phyloP scores from a whole-genome alignment of 2,329 filamentous ascomycete species.

The Alternaria dauci region DNA sequence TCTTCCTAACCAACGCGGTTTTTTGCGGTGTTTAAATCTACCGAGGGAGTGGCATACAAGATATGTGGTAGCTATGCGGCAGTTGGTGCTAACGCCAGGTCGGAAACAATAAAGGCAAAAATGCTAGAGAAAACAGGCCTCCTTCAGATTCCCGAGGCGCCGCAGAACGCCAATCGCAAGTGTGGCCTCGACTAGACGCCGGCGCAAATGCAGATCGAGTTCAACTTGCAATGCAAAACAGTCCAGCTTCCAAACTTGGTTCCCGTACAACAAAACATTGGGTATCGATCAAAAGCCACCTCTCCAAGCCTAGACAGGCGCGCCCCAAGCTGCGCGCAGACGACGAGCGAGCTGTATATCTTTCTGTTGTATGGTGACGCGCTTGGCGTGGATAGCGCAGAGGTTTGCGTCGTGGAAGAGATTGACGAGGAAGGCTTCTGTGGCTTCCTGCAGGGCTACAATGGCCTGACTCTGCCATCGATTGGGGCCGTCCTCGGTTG shows the following conservation, averaged over 20 bases:
- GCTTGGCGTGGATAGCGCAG: constrained; percentile 98
- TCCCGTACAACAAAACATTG: constrained; percentile 10
- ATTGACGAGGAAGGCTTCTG: constrained; percentile 97
- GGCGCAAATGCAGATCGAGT: not conserved
- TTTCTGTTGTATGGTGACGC: constrained; percentile 97
- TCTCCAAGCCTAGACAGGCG: constrained; percentile 33
- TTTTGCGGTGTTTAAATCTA: not conserved
- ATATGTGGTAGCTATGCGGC: not conserved
- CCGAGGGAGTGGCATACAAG: not conserved
- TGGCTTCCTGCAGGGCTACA: constrained; percentile 95
- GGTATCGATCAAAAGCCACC: constrained; percentile 18
- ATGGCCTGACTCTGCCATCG: constrained; percentile 97
- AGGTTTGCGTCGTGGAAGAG: constrained; percentile 99
- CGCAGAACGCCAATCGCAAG: constrained; percentile 15
- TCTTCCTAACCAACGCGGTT: not conserved
- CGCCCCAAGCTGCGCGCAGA: constrained; percentile 77
- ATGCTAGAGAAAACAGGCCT: not conserved
- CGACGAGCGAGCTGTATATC: constrained; percentile 96
- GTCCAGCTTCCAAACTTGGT: not conserved
- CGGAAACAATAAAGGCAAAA: not conserved
- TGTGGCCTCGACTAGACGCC: not conserved
- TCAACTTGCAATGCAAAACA: not conserved
- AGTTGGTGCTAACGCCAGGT: not conserved
- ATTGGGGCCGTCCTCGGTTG: constrained; percentile 72
- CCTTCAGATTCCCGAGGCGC: not conserved